Evolutionary conservation across 2,329 filamentous ascomycete species (phyloP).

Genomic region (Phialophora verrucosa): DNA sequence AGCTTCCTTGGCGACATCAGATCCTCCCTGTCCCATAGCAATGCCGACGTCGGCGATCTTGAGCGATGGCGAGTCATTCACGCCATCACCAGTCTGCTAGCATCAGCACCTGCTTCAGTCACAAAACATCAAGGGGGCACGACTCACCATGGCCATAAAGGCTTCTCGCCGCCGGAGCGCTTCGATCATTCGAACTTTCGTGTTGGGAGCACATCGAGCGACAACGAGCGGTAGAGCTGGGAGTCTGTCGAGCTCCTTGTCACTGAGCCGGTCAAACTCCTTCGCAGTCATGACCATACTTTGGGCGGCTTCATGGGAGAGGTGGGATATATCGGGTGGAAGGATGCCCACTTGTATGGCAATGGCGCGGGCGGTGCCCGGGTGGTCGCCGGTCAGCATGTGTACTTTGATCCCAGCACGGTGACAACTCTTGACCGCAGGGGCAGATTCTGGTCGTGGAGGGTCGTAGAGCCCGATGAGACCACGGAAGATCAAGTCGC

Average conservation of each 20-base stretch:
- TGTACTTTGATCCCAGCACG: slow-evolving; percentile 74
- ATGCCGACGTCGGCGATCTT: slow-evolving; percentile 85
- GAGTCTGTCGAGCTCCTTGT: slow-evolving; percentile 68
- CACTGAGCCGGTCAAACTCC: slow-evolving; percentile 74
- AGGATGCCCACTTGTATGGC: slow-evolving; percentile 78
- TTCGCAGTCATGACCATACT: slow-evolving; percentile 72
- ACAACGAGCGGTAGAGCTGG: slow-evolving; percentile 62
- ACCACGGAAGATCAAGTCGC: slow-evolving; percentile 70
- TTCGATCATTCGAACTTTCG: slow-evolving; percentile 87
- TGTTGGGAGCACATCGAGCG: slow-evolving; percentile 63
- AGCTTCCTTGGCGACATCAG: slow-evolving; percentile 77
- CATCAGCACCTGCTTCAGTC: not conserved
- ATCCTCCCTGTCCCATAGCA: slow-evolving; percentile 81
- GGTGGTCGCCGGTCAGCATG: slow-evolving; percentile 80
- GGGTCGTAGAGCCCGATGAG: slow-evolving; percentile 82
- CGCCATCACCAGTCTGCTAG: slow-evolving; percentile 74
- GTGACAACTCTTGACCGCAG: slow-evolving; percentile 69
- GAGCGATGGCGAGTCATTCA: slow-evolving; percentile 83
- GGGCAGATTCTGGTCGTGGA: slow-evolving; percentile 74
- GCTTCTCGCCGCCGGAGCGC: slow-evolving; percentile 61
- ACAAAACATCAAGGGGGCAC: not conserved
- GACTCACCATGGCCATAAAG: slow-evolving; percentile 73
- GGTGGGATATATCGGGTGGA: slow-evolving; percentile 44
- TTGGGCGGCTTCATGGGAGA: slow-evolving; percentile 47
- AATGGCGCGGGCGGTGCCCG: slow-evolving; percentile 75